Evolutionary conservation across 805 yeast genomes (phyloP).

Genomic region (Cyberlindnera lachancei): DNA sequence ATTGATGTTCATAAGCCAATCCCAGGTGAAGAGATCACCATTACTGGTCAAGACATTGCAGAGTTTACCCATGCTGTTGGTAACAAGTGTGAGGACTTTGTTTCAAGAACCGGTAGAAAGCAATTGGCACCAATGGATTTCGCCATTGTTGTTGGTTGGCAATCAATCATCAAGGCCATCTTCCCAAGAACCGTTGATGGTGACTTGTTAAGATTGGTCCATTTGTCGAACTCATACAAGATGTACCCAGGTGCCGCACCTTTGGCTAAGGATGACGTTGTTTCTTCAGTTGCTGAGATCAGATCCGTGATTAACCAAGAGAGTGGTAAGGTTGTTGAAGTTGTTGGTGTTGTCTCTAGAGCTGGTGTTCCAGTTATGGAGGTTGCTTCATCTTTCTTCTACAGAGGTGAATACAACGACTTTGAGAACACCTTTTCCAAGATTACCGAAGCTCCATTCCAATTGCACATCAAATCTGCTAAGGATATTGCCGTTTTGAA

Average conservation of each 20-base stretch:
- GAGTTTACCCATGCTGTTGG: slow-evolving; percentile 97
- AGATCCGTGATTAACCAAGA: slow-evolving; percentile 86
- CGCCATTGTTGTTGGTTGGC: slow-evolving; percentile 98
- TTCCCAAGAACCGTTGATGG: slow-evolving; percentile 97
- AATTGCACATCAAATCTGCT: slow-evolving; percentile 60
- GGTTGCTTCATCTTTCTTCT: slow-evolving; percentile 90
- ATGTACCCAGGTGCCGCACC: slow-evolving; percentile 91
- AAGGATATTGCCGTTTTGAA: slow-evolving; percentile 90
- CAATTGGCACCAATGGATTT: slow-evolving; percentile 98
- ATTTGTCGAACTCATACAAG: slow-evolving; percentile 87
- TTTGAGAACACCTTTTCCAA: slow-evolving; percentile 89
- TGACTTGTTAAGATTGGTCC: slow-evolving; percentile 89
- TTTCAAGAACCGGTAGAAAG: slow-evolving; percentile 74
- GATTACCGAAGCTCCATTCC: slow-evolving; percentile 78
- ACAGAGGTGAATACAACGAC: slow-evolving; percentile 87
- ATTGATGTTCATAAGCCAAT: slow-evolving; percentile 68
- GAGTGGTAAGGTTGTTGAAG: slow-evolving; percentile 93
- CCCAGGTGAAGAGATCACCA: slow-evolving; percentile 58
- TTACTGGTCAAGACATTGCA: slow-evolving; percentile 70
- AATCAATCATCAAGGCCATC: slow-evolving; percentile 94
- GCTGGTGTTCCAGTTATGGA: slow-evolving; percentile 80
- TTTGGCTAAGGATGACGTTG: slow-evolving; percentile 79
- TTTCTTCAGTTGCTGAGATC: slow-evolving; percentile 75
- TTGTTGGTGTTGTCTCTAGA: slow-evolving; percentile 79
- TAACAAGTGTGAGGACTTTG: slow-evolving; percentile 94